A percentile compares a stretch with the other conserved stretches of the same genome.
phyloP scores from a whole-genome alignment of 2,329 filamentous ascomycete genomes.

The Fusarium neocosmosporiellum region DNA sequence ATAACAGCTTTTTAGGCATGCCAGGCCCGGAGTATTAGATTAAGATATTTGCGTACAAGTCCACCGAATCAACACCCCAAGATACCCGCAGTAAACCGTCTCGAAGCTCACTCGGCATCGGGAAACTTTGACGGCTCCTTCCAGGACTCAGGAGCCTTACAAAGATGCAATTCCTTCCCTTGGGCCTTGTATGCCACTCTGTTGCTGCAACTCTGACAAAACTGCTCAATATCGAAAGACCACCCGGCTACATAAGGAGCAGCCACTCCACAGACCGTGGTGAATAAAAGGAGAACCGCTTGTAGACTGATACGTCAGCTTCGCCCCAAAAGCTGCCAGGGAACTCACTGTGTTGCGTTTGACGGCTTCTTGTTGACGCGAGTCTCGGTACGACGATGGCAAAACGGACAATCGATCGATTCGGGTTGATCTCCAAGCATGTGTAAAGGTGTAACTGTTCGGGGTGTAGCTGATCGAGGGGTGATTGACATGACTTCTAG shows the following conservation, averaged over 20 bases:
- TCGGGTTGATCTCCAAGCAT: slow-evolving; percentile 16
- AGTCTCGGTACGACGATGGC: neutral
- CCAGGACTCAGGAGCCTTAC: slow-evolving; percentile 2
- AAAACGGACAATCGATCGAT: slow-evolving; percentile 24
- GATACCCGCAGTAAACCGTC: neutral
- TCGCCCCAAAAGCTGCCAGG: neutral
- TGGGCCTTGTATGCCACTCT: slow-evolving; percentile 11
- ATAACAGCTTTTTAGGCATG: neutral
- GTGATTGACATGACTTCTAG: neutral
- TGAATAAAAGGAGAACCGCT: neutral
- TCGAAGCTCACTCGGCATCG: neutral
- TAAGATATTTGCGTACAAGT: neutral
- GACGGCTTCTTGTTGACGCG: slow-evolving; percentile 18
- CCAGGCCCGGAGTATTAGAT: neutral
- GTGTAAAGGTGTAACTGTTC: slow-evolving; percentile 8
- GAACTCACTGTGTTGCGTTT: slow-evolving; percentile 19
- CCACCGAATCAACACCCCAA: neutral
- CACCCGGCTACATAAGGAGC: neutral
- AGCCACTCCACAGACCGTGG: neutral
- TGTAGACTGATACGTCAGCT: neutral
- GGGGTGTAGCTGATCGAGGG: neutral
- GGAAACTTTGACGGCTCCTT: neutral
- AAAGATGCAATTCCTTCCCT: slow-evolving; percentile 20
- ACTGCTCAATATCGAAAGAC: slow-evolving; percentile 22
- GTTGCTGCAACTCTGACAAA: slow-evolving; percentile 6